Base-by-base conservation (phyloP, 495 filamentous ascomycete species). In the Tuber magnatum region DNA sequence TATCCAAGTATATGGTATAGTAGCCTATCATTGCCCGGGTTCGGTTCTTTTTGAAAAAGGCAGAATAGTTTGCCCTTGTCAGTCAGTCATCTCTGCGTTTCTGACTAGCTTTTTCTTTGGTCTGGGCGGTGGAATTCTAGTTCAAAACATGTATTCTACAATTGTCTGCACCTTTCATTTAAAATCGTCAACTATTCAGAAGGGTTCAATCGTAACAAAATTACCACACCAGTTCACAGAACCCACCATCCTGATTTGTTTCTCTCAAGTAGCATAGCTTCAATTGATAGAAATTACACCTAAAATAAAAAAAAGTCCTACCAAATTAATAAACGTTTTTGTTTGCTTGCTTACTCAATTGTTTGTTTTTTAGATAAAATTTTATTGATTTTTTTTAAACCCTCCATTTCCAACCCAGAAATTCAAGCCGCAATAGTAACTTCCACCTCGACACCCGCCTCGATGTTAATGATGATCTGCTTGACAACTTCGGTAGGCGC, bases 391-490 rank as follows among this genome's bases (percentile, higher is more conserved):
- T 35, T 18, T 35, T 35, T 69, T 22, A 28, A 40, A 78, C 16
- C 35, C 51, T 42, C 44, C 51, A 24, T 43, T 70, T 44, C 71
- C 38, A 41, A 40, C 71, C 76, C 32, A 41, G 48, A 44, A 76
- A 51, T 84, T 89, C 93, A 99, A 85, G 95, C 94, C 85, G 95
- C 95, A 87, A 99, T 99, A 83, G 95, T 99, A 81, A 99, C 95
- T 90, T 99, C 95, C 83, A 99, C 95, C 90, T 99, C 95, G 85
- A 99, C 95, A 89, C 95, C 95, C 77, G 95, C 95, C 91, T 99
- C 95, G 86, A 99, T 98, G 89, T 99, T 99, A 88, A 98, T 94
- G 86, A 99, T 99, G 89, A 99, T 98, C 90, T 97, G 94, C 91
- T 99, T 99, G 86, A 99, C 95, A 76, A 97, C 93, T 89, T 99